Conservation (phyloP, 371 early-diverging fungal genomes). For the Mucor irregularis region DNA sequence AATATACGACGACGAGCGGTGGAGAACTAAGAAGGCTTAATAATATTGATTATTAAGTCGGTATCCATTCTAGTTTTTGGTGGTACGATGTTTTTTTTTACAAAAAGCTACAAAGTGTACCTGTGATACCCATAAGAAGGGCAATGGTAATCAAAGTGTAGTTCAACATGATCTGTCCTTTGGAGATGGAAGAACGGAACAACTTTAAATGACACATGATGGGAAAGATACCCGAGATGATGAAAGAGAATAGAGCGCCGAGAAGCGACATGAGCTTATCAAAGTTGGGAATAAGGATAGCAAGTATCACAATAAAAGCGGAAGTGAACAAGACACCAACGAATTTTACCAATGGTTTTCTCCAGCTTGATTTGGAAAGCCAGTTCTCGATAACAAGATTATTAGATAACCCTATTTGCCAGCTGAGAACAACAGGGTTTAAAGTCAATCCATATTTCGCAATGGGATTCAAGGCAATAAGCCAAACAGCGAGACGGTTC, state of each 20-base stretch:
- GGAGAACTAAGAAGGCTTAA: too few relatives aligned
- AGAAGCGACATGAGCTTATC: conserved; percentile 63
- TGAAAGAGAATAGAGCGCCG: conserved; percentile 60
- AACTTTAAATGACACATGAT: conserved; percentile 49
- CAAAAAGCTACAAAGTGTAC: conserved; percentile 37
- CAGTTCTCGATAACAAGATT: conserved; percentile 20
- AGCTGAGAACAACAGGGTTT: conserved; percentile 59
- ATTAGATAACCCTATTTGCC: conserved; percentile 48
- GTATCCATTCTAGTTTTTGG: too few relatives aligned
- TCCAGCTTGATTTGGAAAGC: conserved; percentile 24
- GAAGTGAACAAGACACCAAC: conserved; percentile 30
- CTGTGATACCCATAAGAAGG: conserved; percentile 27
- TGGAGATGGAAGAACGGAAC: conserved; percentile 24
- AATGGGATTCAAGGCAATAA: conserved; percentile 70
- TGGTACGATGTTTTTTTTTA: background rate
- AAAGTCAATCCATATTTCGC: conserved; percentile 69
- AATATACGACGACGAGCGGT: too few relatives aligned
- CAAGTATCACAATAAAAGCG: conserved; percentile 43
- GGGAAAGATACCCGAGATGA: conserved; percentile 64
- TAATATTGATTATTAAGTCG: too few relatives aligned
- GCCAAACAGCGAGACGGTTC: conserved; percentile 57
- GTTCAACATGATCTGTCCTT: conserved; percentile 13
- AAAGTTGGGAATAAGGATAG: conserved; percentile 62
- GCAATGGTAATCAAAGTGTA: conserved; percentile 26
- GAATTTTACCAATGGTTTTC: conserved; percentile 20